Base-by-base conservation (phyloP, 306 rosid genomes). In the Quercus engelmannii region DNA sequence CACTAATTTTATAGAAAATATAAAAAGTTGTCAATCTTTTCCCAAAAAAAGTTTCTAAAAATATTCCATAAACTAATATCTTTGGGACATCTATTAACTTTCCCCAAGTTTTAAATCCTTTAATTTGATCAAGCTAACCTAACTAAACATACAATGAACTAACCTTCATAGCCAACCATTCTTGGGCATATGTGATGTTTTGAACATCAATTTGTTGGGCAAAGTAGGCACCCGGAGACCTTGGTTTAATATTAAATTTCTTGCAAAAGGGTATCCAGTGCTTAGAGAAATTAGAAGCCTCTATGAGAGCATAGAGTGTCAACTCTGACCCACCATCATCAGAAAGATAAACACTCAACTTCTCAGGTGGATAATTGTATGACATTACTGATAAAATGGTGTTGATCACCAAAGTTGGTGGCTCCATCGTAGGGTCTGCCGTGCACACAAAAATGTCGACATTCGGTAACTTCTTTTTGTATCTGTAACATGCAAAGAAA, bases 261-360 rank as follows among this genome's bases (percentile, higher is more conserved):
- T 74, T 85, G 41, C 94, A 88, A 35, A 90, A 92, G 19, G 97
- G 94, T 3, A 83, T 38, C 97, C 94, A 90, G 51, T 84, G 84
- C 80, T 88, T 88, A 0, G 90, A 67, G 84, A 90, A 90, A 67
- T 35, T 12, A 21, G 89, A 86, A 19, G 94, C 93, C 73, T 83
- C 87, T 0, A 85, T 15, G 17, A 92, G 88, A 72, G 94, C 91
- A 75, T 79, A 90, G 85, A 90, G 88, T 54, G 97, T 92, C 18
- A 88, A n/a, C 28, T 88, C 86, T 0, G 94, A 92, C 2, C 88
- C 87, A 63, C 91, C 97, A 71, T 92, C 97, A 33, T 90, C 94
- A 23, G 94, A 88, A 67, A 92, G 85, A 79, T 92, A 90, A 43
- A 90, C 83, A 73, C 73, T 79, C 52, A 92, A 23, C 77, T 88